Percentiles rank a stretch among this genome's conserved stretches.
Conservation (phyloP, 2,329 filamentous ascomycete species). For the Fusarium armeniacum region DNA sequence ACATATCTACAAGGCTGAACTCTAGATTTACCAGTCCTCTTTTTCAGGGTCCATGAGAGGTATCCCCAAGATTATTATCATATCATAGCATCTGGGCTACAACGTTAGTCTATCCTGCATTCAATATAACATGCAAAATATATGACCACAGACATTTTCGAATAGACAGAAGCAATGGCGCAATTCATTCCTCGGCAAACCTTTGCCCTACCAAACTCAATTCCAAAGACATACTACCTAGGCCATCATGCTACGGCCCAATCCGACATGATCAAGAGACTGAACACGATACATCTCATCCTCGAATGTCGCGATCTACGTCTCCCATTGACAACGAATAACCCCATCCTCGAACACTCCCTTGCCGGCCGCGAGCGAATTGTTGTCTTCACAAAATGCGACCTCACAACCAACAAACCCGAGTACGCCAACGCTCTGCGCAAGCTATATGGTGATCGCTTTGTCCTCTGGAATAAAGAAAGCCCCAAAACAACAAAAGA, state of each 20-base stretch:
- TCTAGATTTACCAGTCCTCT: slow-evolving; percentile 26
- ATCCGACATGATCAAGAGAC: slow-evolving; percentile 84
- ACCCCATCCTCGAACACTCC: slow-evolving; percentile 86
- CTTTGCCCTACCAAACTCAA: slow-evolving; percentile 79
- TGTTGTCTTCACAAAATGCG: slow-evolving; percentile 91
- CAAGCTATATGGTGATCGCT: slow-evolving; percentile 53
- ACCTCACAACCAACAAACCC: slow-evolving; percentile 70
- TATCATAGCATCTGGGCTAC: no score
- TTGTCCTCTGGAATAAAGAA: slow-evolving; percentile 62
- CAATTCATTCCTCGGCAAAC: slow-evolving; percentile 78
- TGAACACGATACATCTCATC: slow-evolving; percentile 86
- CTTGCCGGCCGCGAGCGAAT: slow-evolving; percentile 80
- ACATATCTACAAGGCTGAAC: slow-evolving; percentile 36
- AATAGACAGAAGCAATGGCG: slow-evolving; percentile 45
- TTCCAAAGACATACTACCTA: slow-evolving; percentile 92
- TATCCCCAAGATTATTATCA: slow-evolving; percentile 1
- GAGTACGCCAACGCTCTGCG: slow-evolving; percentile 50
- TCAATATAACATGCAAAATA: slow-evolving; percentile 12
- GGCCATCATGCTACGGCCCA: slow-evolving; percentile 87
- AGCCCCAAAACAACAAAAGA: slow-evolving; percentile 52
- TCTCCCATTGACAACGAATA: slow-evolving; percentile 88
- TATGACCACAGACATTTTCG: not conserved
- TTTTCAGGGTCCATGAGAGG: slow-evolving; percentile 17
- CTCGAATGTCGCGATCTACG: slow-evolving; percentile 96
- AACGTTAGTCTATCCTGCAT: not conserved